Conservation (phyloP, 495 filamentous ascomycete genomes). For the Lepidopterella palustris region DNA sequence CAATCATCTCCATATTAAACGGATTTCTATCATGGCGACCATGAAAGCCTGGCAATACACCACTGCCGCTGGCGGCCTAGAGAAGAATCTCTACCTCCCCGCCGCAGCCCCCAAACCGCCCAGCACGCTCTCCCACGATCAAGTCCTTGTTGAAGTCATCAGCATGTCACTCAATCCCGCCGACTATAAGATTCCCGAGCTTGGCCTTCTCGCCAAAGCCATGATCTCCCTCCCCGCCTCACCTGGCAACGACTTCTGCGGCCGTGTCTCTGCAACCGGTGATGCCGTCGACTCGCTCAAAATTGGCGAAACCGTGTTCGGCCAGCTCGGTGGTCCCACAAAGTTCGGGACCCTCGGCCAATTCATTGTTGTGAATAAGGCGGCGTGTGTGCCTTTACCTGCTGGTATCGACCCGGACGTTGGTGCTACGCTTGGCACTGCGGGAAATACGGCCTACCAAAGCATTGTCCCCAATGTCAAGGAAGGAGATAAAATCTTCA, state of each 20-base stretch:
- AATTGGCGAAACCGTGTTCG: constrained; percentile 34
- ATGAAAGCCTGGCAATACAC: constrained; percentile 32
- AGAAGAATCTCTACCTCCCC: constrained; percentile 29
- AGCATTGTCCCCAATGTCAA: constrained; percentile 25
- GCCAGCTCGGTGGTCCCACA: constrained; percentile 8
- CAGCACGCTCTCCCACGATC: not conserved
- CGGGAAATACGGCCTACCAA: constrained; percentile 33
- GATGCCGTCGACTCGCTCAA: constrained; percentile 9
- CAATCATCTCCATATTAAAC: too few relatives aligned
- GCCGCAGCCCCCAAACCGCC: constrained; percentile 13
- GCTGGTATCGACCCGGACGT: constrained; percentile 26
- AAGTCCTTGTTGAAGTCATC: constrained; percentile 31
- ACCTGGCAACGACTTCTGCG: constrained; percentile 33
- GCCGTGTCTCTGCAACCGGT: constrained; percentile 23
- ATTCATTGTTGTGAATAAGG: constrained; percentile 21
- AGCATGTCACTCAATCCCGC: constrained; percentile 30
- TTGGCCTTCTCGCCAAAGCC: constrained; percentile 16
- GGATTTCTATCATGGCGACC: constrained; percentile 15
- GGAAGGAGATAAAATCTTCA: constrained; percentile 33
- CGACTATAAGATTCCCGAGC: constrained; percentile 34
- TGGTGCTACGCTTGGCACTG: constrained; percentile 26
- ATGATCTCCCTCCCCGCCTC: constrained; percentile 22
- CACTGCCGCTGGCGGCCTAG: constrained; percentile 24
- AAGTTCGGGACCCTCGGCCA: constrained; percentile 28
- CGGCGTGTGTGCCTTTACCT: constrained; percentile 21